A percentile compares a stretch with the other conserved stretches of the same genome.
phyloP scores from a whole-genome alignment of 306 rosid species.

The Comarum palustre region DNA sequence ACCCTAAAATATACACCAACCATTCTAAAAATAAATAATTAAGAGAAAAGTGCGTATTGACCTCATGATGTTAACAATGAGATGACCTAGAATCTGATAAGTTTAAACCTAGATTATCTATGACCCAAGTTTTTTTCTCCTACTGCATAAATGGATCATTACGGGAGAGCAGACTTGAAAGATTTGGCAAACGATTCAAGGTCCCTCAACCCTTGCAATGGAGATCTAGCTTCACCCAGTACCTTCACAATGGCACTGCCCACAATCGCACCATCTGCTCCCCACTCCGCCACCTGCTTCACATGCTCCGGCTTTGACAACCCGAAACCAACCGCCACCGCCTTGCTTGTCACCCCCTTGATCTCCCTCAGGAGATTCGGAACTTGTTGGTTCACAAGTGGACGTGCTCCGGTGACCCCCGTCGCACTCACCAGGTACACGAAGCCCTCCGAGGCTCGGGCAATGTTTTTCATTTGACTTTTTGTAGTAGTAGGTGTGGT shows the following conservation, averaged over 20 bases:
- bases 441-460: constrained; percentile 73
- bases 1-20: too few species aligned
- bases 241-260: constrained; percentile 88
- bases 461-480: constrained; percentile 66
- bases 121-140: too few species aligned
- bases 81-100: too few species aligned
- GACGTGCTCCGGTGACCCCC: constrained; percentile 83
- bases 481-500: constrained; percentile 81
- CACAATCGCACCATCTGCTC: constrained; percentile 87
- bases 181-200: constrained; percentile 54
- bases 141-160: too few species aligned
- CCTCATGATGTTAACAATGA: too few species aligned
- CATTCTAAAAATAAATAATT: too few species aligned
- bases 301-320: constrained; percentile 83
- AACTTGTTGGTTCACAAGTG: constrained; percentile 58
- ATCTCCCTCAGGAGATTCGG: constrained; percentile 53
- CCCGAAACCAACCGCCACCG: constrained; percentile 93
- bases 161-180: constrained; percentile 51
- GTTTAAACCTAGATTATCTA: too few species aligned
- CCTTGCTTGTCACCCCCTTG: constrained; percentile 68
- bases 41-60: too few species aligned
- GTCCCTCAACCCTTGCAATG: constrained; percentile 68
- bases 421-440: constrained; percentile 78
- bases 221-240: constrained; percentile 69
- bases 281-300: constrained; percentile 80